phyloP scores from a whole-genome alignment of 768 basidiomycete genomes.

The Tylopilus cervinicoccineus region DNA sequence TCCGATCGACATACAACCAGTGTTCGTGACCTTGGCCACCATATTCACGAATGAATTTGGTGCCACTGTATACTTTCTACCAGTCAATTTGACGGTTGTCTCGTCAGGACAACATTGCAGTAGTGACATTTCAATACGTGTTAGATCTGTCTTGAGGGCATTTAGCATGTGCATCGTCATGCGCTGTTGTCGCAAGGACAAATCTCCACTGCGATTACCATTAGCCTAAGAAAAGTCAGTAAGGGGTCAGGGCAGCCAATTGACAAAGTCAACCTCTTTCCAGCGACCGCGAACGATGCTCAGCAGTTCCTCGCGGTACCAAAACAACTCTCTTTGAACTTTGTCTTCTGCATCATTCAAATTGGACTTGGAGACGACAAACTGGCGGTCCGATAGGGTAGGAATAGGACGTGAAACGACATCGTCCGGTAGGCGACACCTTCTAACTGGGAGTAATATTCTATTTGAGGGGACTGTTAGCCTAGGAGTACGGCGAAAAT shows the following conservation, averaged over 20 bases:
- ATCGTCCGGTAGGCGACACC: slow-evolving; percentile 57
- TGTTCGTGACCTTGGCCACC: slow-evolving; percentile 53
- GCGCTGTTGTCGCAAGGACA: slow-evolving; percentile 74
- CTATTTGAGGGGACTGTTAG: slow-evolving; percentile 31
- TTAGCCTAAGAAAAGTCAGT: slow-evolving; percentile 53
- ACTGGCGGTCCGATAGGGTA: slow-evolving; percentile 83
- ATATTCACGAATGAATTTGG: slow-evolving; percentile 66
- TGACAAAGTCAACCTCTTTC: slow-evolving; percentile 63
- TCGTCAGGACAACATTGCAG: slow-evolving; percentile 26
- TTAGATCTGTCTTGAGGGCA: slow-evolving; percentile 63
- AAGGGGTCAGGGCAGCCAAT: not conserved
- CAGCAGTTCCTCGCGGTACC: slow-evolving; percentile 91
- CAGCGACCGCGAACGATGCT: slow-evolving; percentile 65
- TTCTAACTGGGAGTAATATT: slow-evolving; percentile 68
- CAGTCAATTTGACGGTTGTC: slow-evolving; percentile 11
- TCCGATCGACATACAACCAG: slow-evolving; percentile 50
- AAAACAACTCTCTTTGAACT: slow-evolving; percentile 79
- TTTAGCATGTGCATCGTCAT: slow-evolving; percentile 80
- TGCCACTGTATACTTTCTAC: slow-evolving; percentile 45
- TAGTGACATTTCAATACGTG: slow-evolving; percentile 56
- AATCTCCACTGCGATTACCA: slow-evolving; percentile 68
- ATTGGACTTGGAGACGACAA: slow-evolving; percentile 75
- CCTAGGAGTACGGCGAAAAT: not conserved
- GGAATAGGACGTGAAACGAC: slow-evolving; percentile 70
- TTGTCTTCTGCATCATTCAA: slow-evolving; percentile 57